phyloP scores from a whole-genome alignment of 2,329 filamentous ascomycete species.

The Intubia oerlemansii region DNA sequence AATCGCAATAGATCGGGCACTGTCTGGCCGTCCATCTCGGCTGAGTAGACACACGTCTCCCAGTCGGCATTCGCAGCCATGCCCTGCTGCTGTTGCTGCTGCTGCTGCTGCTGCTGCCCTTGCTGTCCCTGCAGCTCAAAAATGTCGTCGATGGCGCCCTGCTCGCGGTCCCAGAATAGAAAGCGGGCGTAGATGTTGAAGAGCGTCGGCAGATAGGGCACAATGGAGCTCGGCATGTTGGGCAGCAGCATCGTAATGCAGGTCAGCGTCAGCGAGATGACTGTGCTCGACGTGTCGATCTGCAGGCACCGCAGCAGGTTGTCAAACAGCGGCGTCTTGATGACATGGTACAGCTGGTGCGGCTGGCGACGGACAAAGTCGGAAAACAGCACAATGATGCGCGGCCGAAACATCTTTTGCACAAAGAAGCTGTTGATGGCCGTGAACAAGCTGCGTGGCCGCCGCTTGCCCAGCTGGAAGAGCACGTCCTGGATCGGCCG shows the following conservation, averaged over 20 bases:
- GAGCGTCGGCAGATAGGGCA: constrained; percentile 45
- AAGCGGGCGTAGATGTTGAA: constrained; percentile 68
- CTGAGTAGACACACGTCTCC: constrained; percentile 40
- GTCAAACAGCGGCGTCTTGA: constrained; percentile 50
- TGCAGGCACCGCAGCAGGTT: constrained; percentile 55
- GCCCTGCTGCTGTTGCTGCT: too few species aligned
- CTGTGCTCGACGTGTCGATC: constrained; percentile 55
- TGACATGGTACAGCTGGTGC: constrained; percentile 55
- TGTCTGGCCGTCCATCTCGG: constrained; percentile 36
- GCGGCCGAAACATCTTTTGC: constrained; percentile 39
- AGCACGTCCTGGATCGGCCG: constrained; percentile 28
- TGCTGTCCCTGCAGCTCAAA: too few species aligned
- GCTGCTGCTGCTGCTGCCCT: too few species aligned
- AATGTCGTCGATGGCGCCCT: constrained; percentile 18
- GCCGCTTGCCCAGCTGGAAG: constrained; percentile 42
- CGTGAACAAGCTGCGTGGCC: constrained; percentile 26
- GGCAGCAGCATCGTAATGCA: constrained; percentile 64
- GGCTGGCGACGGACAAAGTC: constrained; percentile 56
- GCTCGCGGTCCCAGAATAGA: constrained; percentile 52
- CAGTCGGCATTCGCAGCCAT: constrained; percentile 27
- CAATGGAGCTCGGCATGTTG: constrained; percentile 54
- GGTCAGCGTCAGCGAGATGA: constrained; percentile 54
- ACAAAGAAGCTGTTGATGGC: constrained; percentile 45
- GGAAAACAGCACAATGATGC: constrained; percentile 43
- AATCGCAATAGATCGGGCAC: constrained; percentile 52